Evolutionary conservation across 352 stramenopile species (phyloP), one percentile per base, ranked within the genome.

Genomic region (Blastocystis sp.): DNA sequence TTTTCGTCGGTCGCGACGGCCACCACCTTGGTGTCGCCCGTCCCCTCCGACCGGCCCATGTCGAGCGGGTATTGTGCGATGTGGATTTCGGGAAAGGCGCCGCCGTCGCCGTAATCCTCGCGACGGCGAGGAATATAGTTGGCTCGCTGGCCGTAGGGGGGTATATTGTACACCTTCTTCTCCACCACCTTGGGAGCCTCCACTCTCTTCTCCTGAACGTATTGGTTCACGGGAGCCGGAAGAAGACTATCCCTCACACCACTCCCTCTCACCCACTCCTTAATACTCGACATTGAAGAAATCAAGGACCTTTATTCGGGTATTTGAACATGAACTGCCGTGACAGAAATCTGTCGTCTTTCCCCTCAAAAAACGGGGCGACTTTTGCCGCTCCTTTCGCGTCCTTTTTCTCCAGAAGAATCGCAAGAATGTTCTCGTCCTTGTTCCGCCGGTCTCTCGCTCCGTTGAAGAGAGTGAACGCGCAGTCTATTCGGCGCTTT

Each of bases 21-120:
- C 41, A 98, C 92, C 69, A 91, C 91, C 19, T 91, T 89, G 11
- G 91, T 88, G 65, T 93, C 90, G 76, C 95, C 93, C 60, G 94
- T 93, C 79, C 94, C 93, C 65, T 94, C 89, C 53, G 90, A 90
- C 59, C 93, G 93, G 19, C 96, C 96, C 95, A 98, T 98, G 89
- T 94, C 92, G 0, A 97, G 90, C 9, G 96, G 96, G 89, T 98
- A 98, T 91, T 98, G 96, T 84, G 96, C 95, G 41, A 99, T 91
- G 90, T 98, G 96, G 82, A 99, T 96, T 93, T 99, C 97, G 0
- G 96, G 97, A 90, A 96, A 99, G 67, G 96, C 96, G 59, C 96
- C 97, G 62, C 96, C 96, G 90, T 99, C 96, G 53, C 95, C 95
- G 91, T 98, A 99, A 90, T 98, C 97, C 23, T 91, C 76, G 21